Evolutionary conservation across 1,139 yeast species (phyloP).

Genomic region (Suhomyces guaymorum): DNA sequence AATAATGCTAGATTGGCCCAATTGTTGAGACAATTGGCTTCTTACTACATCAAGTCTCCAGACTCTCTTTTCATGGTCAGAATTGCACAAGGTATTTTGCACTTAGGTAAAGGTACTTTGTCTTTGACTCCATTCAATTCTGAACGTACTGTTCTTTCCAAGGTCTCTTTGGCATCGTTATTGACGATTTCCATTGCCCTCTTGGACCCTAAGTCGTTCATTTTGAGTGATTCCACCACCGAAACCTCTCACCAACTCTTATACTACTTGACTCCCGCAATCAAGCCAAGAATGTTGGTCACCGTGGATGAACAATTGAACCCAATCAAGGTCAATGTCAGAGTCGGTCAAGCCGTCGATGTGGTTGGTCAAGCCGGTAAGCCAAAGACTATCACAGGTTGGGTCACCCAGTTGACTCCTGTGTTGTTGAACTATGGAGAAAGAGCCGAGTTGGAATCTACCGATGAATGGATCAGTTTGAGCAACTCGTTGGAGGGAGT

Average conservation of each 20-base stretch:
- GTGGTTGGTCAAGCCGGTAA: conserved; percentile 99
- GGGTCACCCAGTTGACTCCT: conserved; percentile 99
- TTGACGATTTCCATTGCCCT: conserved; percentile 83
- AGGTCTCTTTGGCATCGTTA: conserved; percentile 87
- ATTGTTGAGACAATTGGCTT: conserved; percentile 88
- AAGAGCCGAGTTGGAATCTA: conserved; percentile 92
- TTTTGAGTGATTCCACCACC: conserved; percentile 47
- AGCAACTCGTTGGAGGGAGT: conserved; percentile 87
- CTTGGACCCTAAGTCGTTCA: conserved; percentile 76
- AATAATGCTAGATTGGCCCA: conserved; percentile 98
- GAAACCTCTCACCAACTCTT: conserved; percentile 77
- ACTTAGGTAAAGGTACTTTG: conserved; percentile 93
- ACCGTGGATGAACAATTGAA: conserved; percentile 87
- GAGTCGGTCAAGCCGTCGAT: conserved; percentile 99
- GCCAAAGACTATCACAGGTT: conserved; percentile 97
- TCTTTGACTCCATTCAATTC: conserved; percentile 87
- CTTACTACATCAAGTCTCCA: conserved; percentile 87
- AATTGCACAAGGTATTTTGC: conserved; percentile 92
- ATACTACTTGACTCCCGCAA: conserved; percentile 84
- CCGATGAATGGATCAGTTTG: conserved; percentile 82
- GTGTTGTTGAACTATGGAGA: conserved; percentile 92
- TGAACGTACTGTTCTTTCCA: conserved; percentile 84
- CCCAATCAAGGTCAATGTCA: conserved; percentile 91
- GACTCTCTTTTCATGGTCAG: conserved; percentile 92
- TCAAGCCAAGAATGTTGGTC: conserved; percentile 89